phyloP scores from a whole-genome alignment of 164 flowering plant species.

The Houttuynia cordata region DNA sequence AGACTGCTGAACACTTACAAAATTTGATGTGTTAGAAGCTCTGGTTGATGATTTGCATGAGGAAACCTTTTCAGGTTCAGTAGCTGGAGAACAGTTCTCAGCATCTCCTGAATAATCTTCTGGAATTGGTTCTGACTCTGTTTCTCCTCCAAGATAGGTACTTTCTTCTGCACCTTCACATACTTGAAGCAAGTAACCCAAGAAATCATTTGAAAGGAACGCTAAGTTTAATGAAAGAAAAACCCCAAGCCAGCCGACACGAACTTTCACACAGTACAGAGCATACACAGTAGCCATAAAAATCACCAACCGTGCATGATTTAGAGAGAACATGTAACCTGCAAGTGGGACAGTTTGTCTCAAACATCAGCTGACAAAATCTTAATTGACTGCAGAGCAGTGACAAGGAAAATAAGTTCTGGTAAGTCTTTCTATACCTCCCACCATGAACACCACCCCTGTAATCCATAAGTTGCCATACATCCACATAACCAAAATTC shows the following conservation, averaged over 20 bases:
- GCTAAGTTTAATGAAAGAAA: slow-evolving; percentile 72
- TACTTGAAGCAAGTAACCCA: slow-evolving; percentile 62
- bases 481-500: slow-evolving; percentile 83
- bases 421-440: slow-evolving; percentile 42
- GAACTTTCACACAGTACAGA: slow-evolving; percentile 63
- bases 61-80: slow-evolving; percentile 43
- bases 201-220: slow-evolving; percentile 68
- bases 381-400: background rate
- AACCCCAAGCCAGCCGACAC: slow-evolving; percentile 86
- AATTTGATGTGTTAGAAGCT: slow-evolving; percentile 29
- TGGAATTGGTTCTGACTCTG: slow-evolving; percentile 36
- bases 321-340: slow-evolving; percentile 87
- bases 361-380: background rate
- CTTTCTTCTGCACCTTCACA: slow-evolving; percentile 60
- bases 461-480: slow-evolving; percentile 96
- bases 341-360: slow-evolving; percentile 10
- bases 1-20: slow-evolving; percentile 31
- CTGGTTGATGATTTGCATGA: slow-evolving; percentile 58
- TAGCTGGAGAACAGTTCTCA: slow-evolving; percentile 44
- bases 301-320: slow-evolving; percentile 84
- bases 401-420: background rate
- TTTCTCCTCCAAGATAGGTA: slow-evolving; percentile 40
- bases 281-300: slow-evolving; percentile 77
- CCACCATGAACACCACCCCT: slow-evolving; percentile 74
- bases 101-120: slow-evolving; percentile 51